Evolutionary conservation across 2,329 filamentous ascomycete species (phyloP).

Genomic region (Cladosporium phlei): DNA sequence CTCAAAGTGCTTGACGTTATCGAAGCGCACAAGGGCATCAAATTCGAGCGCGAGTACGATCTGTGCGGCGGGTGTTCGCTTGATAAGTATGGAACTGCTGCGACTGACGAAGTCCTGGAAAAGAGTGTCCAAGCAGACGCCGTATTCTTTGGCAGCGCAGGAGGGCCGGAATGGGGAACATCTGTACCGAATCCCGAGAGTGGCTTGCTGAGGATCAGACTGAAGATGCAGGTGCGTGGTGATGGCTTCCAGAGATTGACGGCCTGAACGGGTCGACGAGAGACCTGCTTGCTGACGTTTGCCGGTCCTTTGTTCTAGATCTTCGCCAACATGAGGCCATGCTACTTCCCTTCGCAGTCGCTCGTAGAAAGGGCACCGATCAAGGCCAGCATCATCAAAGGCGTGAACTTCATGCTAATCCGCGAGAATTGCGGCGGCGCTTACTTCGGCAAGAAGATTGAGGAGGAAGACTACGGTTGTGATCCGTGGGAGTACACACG

Average conservation of each 20-base stretch:
- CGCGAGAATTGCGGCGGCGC: conserved; percentile 50
- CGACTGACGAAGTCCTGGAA: conserved; percentile 42
- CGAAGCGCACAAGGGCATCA: conserved; percentile 22
- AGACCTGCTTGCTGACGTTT: no score
- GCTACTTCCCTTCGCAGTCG: conserved; percentile 42
- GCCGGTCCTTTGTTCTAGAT: conserved; percentile 19
- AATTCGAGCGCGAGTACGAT: conserved; percentile 31
- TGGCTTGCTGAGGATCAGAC: conserved; percentile 40
- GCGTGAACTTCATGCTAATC: conserved; percentile 47
- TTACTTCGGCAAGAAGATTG: conserved; percentile 47
- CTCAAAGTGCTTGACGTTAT: conserved; percentile 45
- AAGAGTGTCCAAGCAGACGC: conserved; percentile 41
- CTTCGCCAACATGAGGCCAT: conserved; percentile 50
- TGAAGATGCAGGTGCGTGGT: conserved; percentile 35
- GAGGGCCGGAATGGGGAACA: conserved; percentile 46
- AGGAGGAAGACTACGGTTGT: conserved; percentile 40
- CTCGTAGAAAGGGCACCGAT: conserved; percentile 39
- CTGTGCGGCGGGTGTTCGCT: conserved; percentile 38
- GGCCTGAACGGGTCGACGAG: no score
- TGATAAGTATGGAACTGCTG: conserved; percentile 41
- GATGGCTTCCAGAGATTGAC: no score
- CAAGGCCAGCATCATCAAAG: conserved; percentile 42
- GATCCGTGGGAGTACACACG: conserved; percentile 47
- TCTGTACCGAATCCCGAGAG: conserved; percentile 42
- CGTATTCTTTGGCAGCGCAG: conserved; percentile 46